Conservation (phyloP, 2,329 filamentous ascomycete species). For the Claviceps quebecensis region DNA sequence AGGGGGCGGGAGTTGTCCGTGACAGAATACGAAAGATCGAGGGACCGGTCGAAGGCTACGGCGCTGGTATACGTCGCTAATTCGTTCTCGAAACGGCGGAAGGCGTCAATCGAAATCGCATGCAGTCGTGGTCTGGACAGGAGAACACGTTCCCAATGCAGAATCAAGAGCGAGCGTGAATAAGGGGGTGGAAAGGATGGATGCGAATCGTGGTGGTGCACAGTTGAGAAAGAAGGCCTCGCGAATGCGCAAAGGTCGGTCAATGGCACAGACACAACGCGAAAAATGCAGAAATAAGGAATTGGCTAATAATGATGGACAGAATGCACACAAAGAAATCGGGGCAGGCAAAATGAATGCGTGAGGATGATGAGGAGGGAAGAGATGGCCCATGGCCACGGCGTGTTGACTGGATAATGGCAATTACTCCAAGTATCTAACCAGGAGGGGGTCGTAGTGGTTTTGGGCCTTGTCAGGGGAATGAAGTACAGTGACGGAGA, state of each 20-base stretch:
- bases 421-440: neutral
- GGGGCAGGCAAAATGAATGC: neutral
- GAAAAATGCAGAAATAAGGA: neutral
- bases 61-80: conserved; percentile 1
- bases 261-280: neutral
- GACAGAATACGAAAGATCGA: neutral
- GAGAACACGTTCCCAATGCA: neutral
- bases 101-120: conserved; percentile 4
- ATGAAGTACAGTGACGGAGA: neutral
- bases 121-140: neutral
- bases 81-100: neutral
- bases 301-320: neutral
- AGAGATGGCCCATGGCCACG: neutral
- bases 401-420: too few relatives aligned
- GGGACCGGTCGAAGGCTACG: neutral
- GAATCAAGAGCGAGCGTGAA: neutral
- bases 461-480: neutral
- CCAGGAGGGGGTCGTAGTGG: neutral
- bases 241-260: neutral
- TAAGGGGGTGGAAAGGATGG: neutral
- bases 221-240: neutral
- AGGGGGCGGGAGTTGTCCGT: neutral
- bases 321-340: conserved; percentile 1
- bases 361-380: conserved; percentile 1
- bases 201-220: neutral